Base-by-base conservation (phyloP, 768 basidiomycete species). In the Termitomyces sp. region DNA sequence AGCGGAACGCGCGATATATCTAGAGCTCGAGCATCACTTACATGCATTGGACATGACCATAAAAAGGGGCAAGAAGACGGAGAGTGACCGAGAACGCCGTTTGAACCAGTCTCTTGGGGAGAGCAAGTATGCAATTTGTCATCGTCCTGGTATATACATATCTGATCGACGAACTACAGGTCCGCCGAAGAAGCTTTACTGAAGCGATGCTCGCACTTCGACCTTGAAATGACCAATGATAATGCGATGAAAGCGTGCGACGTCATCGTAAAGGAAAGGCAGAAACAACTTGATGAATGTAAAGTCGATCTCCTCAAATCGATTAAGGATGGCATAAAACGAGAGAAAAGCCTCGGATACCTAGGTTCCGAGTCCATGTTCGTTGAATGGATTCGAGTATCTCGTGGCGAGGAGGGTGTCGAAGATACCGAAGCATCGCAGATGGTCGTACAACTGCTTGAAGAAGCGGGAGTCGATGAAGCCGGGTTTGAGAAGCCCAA, bases 181-280 rank as follows among this genome's bases (percentile, higher is more conserved):
- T 83, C 92, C 61, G 92, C 92, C 2, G 92, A 94, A 68, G 93
- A 97, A 75, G 94, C 95, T 2, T 81, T 98, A 12, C 80, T 98
- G 59, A 98, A 98, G 69, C 89, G 95, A 41, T 96, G 94, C 69
- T 95, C 95, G 5, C 95, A 96, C 70, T 98, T 96, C 71, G 92
- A 94, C 64, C 79, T 95, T 36, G 91, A 93, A 56, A 83, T 82
- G 18, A 76, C 78, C 9, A 84, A 81, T 62, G 80, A 83, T 44
- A 82, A 95, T 62, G 94, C 95, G 0, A 88, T 91, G 83, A 89
- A 89, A 66, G 93, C 95, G 4, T 97, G 95, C 71, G 92, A 98
- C 63, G 84, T 93, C 64, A 96, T 98, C 63, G 89, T 95, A 59
- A 72, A 82, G 60, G 91, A 93, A 65, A 90, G 95, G 41, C 82